Percentiles rank a stretch among this genome's conserved stretches.
phyloP scores from a whole-genome alignment of 495 filamentous ascomycete genomes.

The Rhizodiscina lignyota region DNA sequence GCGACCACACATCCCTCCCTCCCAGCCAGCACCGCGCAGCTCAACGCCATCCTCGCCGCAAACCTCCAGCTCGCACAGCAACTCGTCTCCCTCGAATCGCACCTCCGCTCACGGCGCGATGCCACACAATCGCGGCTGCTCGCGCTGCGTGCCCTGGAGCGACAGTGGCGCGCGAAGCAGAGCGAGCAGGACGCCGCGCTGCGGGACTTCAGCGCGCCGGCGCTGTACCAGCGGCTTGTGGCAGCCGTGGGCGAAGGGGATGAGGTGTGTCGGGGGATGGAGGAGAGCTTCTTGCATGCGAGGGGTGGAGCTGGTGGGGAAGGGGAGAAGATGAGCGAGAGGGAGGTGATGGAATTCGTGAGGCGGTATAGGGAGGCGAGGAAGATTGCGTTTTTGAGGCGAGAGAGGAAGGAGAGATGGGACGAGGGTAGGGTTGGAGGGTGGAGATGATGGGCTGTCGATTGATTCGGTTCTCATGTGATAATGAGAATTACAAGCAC shows the following conservation, averaged over 20 bases:
- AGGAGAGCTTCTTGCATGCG: conserved; percentile 76
- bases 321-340: conserved; percentile 38
- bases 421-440: conserved; percentile 88
- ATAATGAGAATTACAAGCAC: too few relatives aligned
- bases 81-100: conserved; percentile 38
- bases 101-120: conserved; percentile 43
- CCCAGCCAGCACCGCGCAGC: conserved; percentile 31
- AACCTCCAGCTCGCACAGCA: conserved; percentile 52
- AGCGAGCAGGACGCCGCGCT: conserved; percentile 73
- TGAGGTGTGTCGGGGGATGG: conserved; percentile 59
- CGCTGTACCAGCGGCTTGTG: conserved; percentile 63
- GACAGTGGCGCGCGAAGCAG: conserved; percentile 81
- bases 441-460: conserved; percentile 61
- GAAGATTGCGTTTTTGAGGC: conserved; percentile 53
- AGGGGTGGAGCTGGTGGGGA: conserved; percentile 29
- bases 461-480: too few relatives aligned
- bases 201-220: conserved; percentile 67
- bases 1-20: conserved; percentile 50
- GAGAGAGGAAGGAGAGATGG: conserved; percentile 78
- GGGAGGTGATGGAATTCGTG: conserved; percentile 73
- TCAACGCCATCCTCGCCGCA: conserved; percentile 42
- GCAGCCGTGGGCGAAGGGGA: conserved; percentile 69
- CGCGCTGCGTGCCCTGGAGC: conserved; percentile 66
- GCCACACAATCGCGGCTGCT: conserved; percentile 66
- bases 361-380: conserved; percentile 60